Evolutionary conservation across 495 filamentous ascomycete species (phyloP), one percentile per base, ranked within the genome.

Genomic region (Xylaria palmicola): DNA sequence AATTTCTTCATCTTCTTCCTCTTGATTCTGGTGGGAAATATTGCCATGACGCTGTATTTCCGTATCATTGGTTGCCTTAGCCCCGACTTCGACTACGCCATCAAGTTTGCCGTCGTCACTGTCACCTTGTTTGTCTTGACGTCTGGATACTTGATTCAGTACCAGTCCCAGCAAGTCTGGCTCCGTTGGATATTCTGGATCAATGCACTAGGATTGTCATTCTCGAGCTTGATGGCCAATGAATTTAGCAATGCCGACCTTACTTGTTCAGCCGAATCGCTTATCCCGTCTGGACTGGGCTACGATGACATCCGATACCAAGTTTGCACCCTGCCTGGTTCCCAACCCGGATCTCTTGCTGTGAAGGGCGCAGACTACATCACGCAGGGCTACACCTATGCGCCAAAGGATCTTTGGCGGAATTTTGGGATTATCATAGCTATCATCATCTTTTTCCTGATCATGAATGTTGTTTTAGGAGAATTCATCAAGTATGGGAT

Each of bases 71-170:
- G 86, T 19, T 92, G 89, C 65, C 56, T 94, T 12, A 89, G 88
- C 58, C 89, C 91, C 0, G 89, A 91, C 62, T 94, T 94, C 61
- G 90, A 94, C 65, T 91, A 89, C 49, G 90, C 90, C 8, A 89
- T 92, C 68, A 91, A 90, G 70, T 89, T 91, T 66, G 91, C 88
- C 2, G 83, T 86, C 6, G 78, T 89, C 1, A 83, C 89, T 26
- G 90, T 95, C 65, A 92, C 89, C 0, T 71, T 93, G 15, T 90
- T 92, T 68, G 85, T 95, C 32, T 69, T 90, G 37, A 93, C 90
- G 0, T 86, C 84, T 5, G 91, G 91, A 9, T 94, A 94, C 73
- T 73, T 93, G 12, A 90, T 93, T 59, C 88, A 91, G 61, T 91
- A 85, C 65, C 82, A 86, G 24, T 78, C 72, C 6, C 77, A 87